Percentiles rank a stretch among this genome's conserved stretches.
Evolutionary conservation across 371 early-diverging fungal genomes (phyloP).

Genomic region (Actinomortierella wolfii): DNA sequence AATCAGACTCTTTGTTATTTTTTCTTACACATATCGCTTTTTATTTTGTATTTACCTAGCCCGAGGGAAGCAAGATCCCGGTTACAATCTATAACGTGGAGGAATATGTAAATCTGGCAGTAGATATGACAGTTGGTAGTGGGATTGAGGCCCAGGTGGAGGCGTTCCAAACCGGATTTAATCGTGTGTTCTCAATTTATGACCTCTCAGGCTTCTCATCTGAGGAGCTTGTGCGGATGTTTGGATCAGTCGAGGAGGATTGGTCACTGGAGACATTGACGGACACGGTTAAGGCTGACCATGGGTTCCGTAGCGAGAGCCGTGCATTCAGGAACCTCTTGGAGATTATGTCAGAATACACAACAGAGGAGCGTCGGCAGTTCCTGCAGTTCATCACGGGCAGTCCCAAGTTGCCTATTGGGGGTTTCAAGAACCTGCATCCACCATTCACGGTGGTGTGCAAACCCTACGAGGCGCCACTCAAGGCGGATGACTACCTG

Average conservation of each 20-base stretch:
- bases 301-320: conserved; percentile 83
- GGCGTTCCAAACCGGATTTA: conserved; percentile 85
- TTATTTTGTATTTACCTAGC: conserved; percentile 12
- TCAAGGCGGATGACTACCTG: conserved; percentile 80
- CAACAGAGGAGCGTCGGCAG: conserved; percentile 64
- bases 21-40: neutral
- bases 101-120: conserved; percentile 65
- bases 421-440: conserved; percentile 79
- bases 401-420: conserved; percentile 89
- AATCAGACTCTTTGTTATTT: neutral
- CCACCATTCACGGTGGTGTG: conserved; percentile 91
- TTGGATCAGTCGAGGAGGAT: conserved; percentile 75
- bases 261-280: conserved; percentile 76
- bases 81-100: conserved; percentile 80
- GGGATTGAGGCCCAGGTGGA: conserved; percentile 77
- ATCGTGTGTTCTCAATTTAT: conserved; percentile 73
- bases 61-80: conserved; percentile 63
- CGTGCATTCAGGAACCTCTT: conserved; percentile 68
- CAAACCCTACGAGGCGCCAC: conserved; percentile 68
- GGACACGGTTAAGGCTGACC: conserved; percentile 83
- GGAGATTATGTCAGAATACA: conserved; percentile 69
- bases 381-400: conserved; percentile 94
- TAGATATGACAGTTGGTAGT: conserved; percentile 73
- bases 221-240: conserved; percentile 72
- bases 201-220: conserved; percentile 71